Evolutionary conservation across 1,284 basidiomycete genomes (phyloP).

Genomic region (Cryptococcus deneoformans): DNA sequence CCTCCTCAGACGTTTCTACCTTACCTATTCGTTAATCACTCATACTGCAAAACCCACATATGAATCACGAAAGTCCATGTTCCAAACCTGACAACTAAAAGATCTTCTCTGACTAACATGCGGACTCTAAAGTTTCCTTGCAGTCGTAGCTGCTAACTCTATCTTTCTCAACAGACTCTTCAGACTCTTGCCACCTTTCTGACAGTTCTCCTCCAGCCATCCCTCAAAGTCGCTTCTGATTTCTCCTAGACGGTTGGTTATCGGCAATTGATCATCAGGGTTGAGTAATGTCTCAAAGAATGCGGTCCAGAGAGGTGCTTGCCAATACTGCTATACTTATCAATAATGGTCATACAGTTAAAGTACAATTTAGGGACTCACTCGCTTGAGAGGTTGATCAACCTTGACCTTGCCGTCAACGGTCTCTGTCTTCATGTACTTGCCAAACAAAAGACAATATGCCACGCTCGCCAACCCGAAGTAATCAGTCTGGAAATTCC

Average conservation of each 20-base stretch:
- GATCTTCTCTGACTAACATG: too few species aligned
- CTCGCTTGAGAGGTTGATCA: constrained; percentile 72
- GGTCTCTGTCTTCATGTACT: constrained; percentile 73
- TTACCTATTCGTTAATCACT: too few species aligned
- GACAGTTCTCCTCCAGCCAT: constrained; percentile 73
- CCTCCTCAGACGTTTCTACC: too few species aligned
- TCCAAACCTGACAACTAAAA: too few species aligned
- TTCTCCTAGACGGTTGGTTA: constrained; percentile 63
- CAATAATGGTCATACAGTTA: background rate
- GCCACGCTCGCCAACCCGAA: constrained; percentile 89
- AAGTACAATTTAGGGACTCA: constrained; percentile 23
- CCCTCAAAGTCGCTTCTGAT: constrained; percentile 77
- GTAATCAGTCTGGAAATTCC: constrained; percentile 96
- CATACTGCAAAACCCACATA: too few species aligned
- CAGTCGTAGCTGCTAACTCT: constrained; percentile 34
- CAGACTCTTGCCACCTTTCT: constrained; percentile 80
- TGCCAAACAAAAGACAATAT: constrained; percentile 94
- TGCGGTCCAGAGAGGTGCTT: constrained; percentile 76
- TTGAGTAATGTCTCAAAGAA: constrained; percentile 88
- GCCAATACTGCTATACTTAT: constrained; percentile 69
- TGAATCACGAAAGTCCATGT: too few species aligned
- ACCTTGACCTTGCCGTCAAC: constrained; percentile 57
- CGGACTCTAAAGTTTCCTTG: background rate
- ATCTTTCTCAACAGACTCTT: constrained; percentile 64
- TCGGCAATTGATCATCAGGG: constrained; percentile 65